Conservation (phyloP, 257 asterid species). For the Solanum virginianum region DNA sequence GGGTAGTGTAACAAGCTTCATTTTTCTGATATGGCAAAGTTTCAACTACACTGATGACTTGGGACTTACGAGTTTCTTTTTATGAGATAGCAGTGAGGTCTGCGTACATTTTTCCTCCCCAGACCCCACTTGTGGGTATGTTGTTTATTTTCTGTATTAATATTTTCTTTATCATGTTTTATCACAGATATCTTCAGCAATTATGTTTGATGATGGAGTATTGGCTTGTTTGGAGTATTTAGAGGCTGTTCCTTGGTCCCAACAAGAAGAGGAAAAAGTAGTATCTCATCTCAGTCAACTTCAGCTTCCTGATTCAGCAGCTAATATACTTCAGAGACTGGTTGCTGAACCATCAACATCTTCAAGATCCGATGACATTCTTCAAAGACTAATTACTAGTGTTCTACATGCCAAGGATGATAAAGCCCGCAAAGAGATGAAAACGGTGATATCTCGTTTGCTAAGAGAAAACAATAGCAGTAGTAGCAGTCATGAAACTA, state of each 20-base stretch:
- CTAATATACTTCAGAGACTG: conserved; percentile 62
- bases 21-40: not conserved
- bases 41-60: not conserved
- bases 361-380: conserved; percentile 51
- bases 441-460: conserved; percentile 39
- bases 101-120: too few species aligned
- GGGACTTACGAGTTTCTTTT: not conserved
- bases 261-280: conserved; percentile 63
- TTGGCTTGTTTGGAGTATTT: conserved; percentile 67
- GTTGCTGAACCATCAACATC: conserved; percentile 52
- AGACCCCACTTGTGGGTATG: too few species aligned
- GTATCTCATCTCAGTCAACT: conserved; percentile 49
- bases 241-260: conserved; percentile 88
- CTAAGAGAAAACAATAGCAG: conserved; percentile 37
- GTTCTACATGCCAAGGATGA: conserved; percentile 74
- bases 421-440: conserved; percentile 72
- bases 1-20: not conserved
- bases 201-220: conserved; percentile 65
- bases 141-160: not conserved
- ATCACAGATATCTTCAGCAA: conserved; percentile 62
- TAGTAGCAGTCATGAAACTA: not conserved
- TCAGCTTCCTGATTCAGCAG: conserved; percentile 31
- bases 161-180: not conserved
- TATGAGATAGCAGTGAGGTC: not conserved
- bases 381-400: conserved; percentile 47